Percentiles rank a stretch among this genome's conserved stretches.
These are phyloP conservation scores for Carex pumila DNA, from an alignment of 176 grass and related monocot genomes.

Conservation along the genomic window DNA sequence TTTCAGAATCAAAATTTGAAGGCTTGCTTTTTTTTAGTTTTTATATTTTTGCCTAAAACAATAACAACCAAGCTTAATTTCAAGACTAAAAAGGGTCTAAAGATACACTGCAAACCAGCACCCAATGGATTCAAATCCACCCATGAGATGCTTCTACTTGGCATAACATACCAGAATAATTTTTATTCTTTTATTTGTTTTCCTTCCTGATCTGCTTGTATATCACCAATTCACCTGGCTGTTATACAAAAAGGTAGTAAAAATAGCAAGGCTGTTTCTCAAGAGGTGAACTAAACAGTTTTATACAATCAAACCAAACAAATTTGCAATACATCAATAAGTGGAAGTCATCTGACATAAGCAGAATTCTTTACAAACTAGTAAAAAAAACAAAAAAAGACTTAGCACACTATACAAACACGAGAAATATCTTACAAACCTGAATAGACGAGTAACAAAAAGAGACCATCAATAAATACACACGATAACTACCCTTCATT, in stretches of 20 bases:
- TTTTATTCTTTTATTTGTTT: neutral
- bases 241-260: neutral
- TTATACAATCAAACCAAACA: neutral
- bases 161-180: neutral
- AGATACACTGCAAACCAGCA: neutral
- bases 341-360: neutral
- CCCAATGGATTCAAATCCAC: neutral
- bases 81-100: too few relatives aligned
- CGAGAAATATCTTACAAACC: neutral
- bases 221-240: neutral
- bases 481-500: neutral
- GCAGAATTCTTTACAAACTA: neutral
- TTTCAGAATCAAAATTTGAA: too few relatives aligned
- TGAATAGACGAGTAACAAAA: neutral
- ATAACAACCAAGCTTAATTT: too few relatives aligned
- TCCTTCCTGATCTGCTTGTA: neutral
- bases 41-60: too few relatives aligned
- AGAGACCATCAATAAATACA: neutral
- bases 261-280: neutral
- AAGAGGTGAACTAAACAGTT: neutral
- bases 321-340: neutral
- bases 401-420: constrained; percentile 14
- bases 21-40: too few relatives aligned
- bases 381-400: neutral
- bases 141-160: neutral